phyloP scores from a whole-genome alignment of 805 yeast genomes.

The Saturnispora galanensis region DNA sequence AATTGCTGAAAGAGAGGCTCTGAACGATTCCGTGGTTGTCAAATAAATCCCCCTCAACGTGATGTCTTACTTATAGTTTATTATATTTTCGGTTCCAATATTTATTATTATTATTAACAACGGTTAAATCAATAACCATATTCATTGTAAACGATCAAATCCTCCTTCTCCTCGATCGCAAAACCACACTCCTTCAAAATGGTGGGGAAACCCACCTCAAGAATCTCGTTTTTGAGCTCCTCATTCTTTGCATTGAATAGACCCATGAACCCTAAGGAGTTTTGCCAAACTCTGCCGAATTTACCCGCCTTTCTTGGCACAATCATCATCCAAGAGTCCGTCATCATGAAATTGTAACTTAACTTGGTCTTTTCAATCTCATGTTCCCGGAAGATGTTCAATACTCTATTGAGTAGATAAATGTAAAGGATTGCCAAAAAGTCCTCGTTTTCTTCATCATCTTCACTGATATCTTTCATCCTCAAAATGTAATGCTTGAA shows the following conservation, averaged over 20 bases:
- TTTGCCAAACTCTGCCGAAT: conserved; percentile 53
- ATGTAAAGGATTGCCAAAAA: conserved; percentile 59
- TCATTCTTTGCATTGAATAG: conserved; percentile 64
- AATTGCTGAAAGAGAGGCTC: conserved; percentile 74
- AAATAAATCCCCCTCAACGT: conserved; percentile 12
- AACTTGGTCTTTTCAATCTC: conserved; percentile 31
- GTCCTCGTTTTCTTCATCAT: conserved; percentile 42
- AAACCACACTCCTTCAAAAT: conserved; percentile 61
- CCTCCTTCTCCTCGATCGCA: conserved; percentile 43
- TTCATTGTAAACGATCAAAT: conserved; percentile 42
- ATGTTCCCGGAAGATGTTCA: conserved; percentile 54
- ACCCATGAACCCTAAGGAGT: conserved; percentile 76
- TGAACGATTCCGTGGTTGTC: conserved; percentile 59
- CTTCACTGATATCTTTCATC: conserved; percentile 32
- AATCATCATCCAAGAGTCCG: conserved; percentile 72
- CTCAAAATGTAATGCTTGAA: conserved; percentile 81
- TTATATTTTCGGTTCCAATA: conserved; percentile 1
- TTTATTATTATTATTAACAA: not conserved
- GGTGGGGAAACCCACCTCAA: conserved; percentile 37
- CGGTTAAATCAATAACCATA: conserved; percentile 36
- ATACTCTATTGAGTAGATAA: conserved; percentile 57
- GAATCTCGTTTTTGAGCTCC: conserved; percentile 39
- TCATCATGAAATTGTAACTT: conserved; percentile 76
- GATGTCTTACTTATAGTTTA: not conserved
- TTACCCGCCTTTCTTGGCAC: conserved; percentile 67